Evolutionary conservation across 108 stramenopile species (phyloP), one percentile per base, ranked within the genome.

Genomic region (Aurantiochytrium sp.): DNA sequence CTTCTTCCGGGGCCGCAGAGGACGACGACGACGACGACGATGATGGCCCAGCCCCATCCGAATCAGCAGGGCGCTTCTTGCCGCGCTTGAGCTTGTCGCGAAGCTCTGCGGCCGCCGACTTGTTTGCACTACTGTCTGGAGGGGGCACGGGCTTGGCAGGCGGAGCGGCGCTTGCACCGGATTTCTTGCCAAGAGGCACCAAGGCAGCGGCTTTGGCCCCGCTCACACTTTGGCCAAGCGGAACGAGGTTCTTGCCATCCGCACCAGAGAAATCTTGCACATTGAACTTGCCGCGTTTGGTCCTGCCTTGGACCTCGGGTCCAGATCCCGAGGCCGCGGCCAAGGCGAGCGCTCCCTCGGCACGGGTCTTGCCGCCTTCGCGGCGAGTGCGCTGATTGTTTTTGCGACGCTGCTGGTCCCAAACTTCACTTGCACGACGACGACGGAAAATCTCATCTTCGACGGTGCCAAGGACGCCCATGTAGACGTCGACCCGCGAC

Each of bases 391-490:
- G 58, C 76, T 59, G 10, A 5, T 87, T 29, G 6, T 59, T 25
- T 35, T 53, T 5, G 47, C 88, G 57, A n/a, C 95, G 88, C 69
- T 89, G 51, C 88, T 96, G 92, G 10, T 96, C 94, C 58, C 92
- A 91, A 87, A 92, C 88, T 90, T 98, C 97, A 59, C 95, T 95
- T n/a, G 92, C 93, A 87, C 97, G 96, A 72, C 97, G 96, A 94
- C 97, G 96, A 60, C 90, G 89, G 89, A 98, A 99, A 12, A 98
- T 97, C 87, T 97, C 93, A 90, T 99, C 99, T 93, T 99, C 98
- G 58, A 99, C 96, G 28, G 95, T 92, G 14, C 97, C 98, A 4
- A 99, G 97, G 90, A 97, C 95, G 25, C 94, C 95, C 88, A 98
- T 76, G 58, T 98, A 97, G 47, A 98, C 96, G 92, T 98, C 97